Percentiles rank a stretch among this genome's conserved stretches.
Evolutionary conservation across 768 basidiomycete genomes (phyloP).

Genomic region (Pulveroboletus ravenelii): DNA sequence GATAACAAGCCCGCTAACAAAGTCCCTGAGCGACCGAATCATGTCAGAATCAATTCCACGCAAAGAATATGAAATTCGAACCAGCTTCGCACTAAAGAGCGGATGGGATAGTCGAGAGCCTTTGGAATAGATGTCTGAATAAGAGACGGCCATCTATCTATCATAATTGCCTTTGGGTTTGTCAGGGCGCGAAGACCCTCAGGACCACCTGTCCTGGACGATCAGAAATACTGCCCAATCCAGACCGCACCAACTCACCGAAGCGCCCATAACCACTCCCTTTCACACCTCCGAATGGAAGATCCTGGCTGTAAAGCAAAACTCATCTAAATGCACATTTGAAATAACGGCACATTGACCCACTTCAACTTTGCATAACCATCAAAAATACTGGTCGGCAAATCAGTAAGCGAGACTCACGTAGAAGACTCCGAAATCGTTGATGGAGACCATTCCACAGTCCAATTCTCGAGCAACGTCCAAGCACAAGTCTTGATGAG

Average conservation of each 20-base stretch:
- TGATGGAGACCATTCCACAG: constrained; percentile 96
- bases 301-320: constrained; percentile 59
- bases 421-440: constrained; percentile 90
- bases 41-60: not conserved
- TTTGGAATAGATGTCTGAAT: constrained; percentile 84
- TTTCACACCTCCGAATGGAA: constrained; percentile 94
- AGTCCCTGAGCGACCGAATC: constrained; percentile 37
- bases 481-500: constrained; percentile 70
- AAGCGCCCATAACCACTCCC: constrained; percentile 92
- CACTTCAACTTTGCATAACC: constrained; percentile 55
- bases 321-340: not conserved
- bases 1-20: constrained; percentile 44
- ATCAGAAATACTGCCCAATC: constrained; percentile 6
- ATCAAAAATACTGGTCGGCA: constrained; percentile 14
- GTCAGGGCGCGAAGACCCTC: constrained; percentile 89
- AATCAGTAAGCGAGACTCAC: constrained; percentile 38
- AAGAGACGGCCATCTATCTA: constrained; percentile 80
- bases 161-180: constrained; percentile 81
- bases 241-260: constrained; percentile 41
- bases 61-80: constrained; percentile 32
- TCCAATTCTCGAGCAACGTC: constrained; percentile 77
- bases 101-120: constrained; percentile 81
- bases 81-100: constrained; percentile 71
- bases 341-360: constrained; percentile 23
- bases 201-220: constrained; percentile 60